These are phyloP conservation scores for Trichoderma atroviride DNA, from an alignment of 2,329 filamentous ascomycete species.

Conservation along the genomic window DNA sequence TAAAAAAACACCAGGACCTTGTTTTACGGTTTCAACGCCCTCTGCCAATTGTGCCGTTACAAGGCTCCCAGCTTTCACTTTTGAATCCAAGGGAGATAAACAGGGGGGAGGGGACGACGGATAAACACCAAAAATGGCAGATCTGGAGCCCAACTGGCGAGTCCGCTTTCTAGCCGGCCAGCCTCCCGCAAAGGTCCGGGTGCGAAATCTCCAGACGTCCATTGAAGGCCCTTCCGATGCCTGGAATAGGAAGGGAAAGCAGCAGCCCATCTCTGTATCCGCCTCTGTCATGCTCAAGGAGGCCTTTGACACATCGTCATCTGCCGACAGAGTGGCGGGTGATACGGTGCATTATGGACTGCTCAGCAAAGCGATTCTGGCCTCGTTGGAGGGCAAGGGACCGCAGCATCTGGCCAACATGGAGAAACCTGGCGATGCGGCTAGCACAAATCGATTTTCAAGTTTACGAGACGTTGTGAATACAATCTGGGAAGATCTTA, in stretches of 20 bases:
- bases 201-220: slow-evolving; percentile 63
- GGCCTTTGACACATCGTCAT: slow-evolving; percentile 60
- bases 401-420: background rate
- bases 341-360: slow-evolving; percentile 77
- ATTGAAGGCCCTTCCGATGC: slow-evolving; percentile 65
- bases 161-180: slow-evolving; percentile 35
- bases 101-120: slow-evolving; percentile 15
- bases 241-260: slow-evolving; percentile 63
- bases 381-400: slow-evolving; percentile 42
- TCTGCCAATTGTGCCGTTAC: background rate
- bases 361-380: slow-evolving; percentile 66
- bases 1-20: slow-evolving; percentile 4
- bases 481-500: slow-evolving; percentile 40
- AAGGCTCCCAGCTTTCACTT: background rate
- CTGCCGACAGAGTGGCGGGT: slow-evolving; percentile 61
- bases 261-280: slow-evolving; percentile 65
- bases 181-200: slow-evolving; percentile 53
- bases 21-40: background rate
- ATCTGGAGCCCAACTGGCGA: slow-evolving; percentile 33
- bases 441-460: slow-evolving; percentile 1
- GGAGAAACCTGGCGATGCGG: background rate
- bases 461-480: slow-evolving; percentile 31
- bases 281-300: slow-evolving; percentile 59
- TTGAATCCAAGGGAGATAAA: background rate
- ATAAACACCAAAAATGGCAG: slow-evolving; percentile 26